Conservation (phyloP, 73 alveolate species). For the Blepharisma stoltei region DNA sequence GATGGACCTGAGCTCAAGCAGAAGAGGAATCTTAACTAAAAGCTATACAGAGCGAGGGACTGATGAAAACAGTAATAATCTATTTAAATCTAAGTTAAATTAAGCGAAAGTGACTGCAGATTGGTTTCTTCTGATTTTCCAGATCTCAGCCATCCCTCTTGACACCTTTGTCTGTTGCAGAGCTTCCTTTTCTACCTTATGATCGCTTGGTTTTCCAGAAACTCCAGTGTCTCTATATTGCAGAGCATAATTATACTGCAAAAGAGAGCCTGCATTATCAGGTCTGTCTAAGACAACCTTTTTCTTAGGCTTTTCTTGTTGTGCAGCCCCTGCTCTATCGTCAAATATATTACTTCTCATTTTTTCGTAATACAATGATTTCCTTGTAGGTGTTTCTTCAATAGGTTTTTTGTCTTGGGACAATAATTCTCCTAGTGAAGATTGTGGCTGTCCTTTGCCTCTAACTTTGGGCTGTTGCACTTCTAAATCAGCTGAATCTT, state of each 20-base stretch:
- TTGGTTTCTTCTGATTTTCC: neutral
- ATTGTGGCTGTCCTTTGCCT: neutral
- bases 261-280: neutral
- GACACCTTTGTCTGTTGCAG: neutral
- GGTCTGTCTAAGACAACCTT: neutral
- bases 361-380: neutral
- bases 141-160: neutral
- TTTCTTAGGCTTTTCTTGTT: neutral
- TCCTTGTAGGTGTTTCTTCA: no score
- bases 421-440: neutral
- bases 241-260: constrained; percentile 13
- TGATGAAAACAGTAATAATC: no score
- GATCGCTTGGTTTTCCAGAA: neutral
- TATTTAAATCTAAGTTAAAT: neutral
- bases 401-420: neutral
- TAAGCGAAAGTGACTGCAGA: neutral
- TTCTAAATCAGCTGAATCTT: neutral
- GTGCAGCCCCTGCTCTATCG: neutral
- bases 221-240: neutral
- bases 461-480: neutral
- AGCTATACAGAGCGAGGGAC: no score
- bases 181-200: neutral
- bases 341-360: constrained; percentile 10
- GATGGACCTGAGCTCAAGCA: no score
- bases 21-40: no score